Evolutionary conservation across 2,329 filamentous ascomycete genomes (phyloP).

Genomic region (Trichocomaceae sp.): DNA sequence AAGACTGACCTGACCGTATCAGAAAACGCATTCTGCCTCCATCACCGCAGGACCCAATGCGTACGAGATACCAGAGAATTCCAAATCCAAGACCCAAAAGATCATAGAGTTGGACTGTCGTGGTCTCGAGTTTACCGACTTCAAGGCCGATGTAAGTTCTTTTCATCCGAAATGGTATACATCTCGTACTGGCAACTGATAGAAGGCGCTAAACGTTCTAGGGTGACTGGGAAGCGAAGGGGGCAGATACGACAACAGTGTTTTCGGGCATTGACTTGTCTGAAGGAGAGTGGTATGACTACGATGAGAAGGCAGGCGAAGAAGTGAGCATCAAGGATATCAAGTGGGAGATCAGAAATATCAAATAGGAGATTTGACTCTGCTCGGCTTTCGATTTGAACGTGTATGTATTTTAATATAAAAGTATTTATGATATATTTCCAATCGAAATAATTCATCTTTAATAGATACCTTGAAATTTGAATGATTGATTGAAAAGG

Average conservation of each 20-base stretch:
- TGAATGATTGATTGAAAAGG: no score
- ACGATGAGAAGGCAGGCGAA: slow-evolving; percentile 86
- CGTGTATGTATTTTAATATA: no score
- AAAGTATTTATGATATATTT: no score
- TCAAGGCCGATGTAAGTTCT: slow-evolving; percentile 70
- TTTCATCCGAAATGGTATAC: not conserved
- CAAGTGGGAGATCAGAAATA: slow-evolving; percentile 75
- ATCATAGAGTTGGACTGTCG: slow-evolving; percentile 90
- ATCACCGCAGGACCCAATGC: slow-evolving; percentile 67
- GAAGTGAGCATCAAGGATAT: slow-evolving; percentile 90
- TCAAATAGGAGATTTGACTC: slow-evolving; percentile 38
- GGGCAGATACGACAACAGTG: slow-evolving; percentile 69
- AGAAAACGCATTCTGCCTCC: slow-evolving; percentile 59
- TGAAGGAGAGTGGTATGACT: slow-evolving; percentile 97
- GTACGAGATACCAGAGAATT: slow-evolving; percentile 48
- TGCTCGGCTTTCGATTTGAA: not conserved
- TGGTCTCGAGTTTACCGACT: slow-evolving; percentile 84
- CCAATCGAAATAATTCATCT: not conserved
- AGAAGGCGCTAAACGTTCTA: slow-evolving; percentile 33
- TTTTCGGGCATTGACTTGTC: slow-evolving; percentile 75
- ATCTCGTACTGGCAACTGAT: no score
- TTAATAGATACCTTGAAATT: no score
- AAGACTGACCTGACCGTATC: not conserved
- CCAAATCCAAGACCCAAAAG: slow-evolving; percentile 61
- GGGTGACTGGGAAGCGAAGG: slow-evolving; percentile 87